Percentiles rank a stretch among this genome's conserved stretches.
These are phyloP conservation scores for Ichthyophthirius multifiliis DNA, from an alignment of 169 alveolate species.

Conservation along the genomic window DNA sequence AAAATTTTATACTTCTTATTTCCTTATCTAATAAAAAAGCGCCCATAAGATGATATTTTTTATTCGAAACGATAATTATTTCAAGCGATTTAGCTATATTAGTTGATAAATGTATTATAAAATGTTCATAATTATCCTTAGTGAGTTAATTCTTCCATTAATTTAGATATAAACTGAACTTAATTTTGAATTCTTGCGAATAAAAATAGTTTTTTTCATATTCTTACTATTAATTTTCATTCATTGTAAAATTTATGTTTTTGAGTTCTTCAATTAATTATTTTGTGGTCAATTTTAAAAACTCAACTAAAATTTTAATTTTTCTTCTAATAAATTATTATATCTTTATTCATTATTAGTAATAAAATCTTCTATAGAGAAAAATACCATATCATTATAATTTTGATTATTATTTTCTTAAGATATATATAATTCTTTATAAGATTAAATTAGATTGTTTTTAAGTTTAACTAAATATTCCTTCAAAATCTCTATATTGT, in stretches of 20 bases:
- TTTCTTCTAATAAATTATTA: not conserved
- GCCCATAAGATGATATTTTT: constrained; percentile 5
- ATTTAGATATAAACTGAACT: not conserved
- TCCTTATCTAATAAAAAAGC: constrained; percentile 1
- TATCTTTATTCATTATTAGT: not conserved
- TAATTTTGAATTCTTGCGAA: not conserved
- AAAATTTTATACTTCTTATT: not conserved
- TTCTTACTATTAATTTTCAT: not conserved
- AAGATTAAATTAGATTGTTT: not conserved
- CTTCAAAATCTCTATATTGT: not conserved
- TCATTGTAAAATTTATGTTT: not conserved
- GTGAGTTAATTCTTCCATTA: constrained; percentile 4
- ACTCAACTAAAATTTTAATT: not conserved
- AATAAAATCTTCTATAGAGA: not conserved
- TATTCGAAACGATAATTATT: not conserved
- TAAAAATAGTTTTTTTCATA: not conserved
- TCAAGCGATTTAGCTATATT: not conserved
- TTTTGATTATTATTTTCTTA: too few relatives aligned
- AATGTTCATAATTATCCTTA: not conserved
- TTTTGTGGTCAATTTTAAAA: not conserved
- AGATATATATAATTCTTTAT: not conserved
- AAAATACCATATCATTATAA: not conserved
- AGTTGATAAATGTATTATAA: not conserved
- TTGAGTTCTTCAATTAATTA: not conserved
- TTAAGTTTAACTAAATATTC: not conserved